Percentiles rank a stretch among this genome's conserved stretches.
These are phyloP conservation scores for Eimeria tenella DNA, from an alignment of 169 alveolate species.

Conservation along the genomic window DNA sequence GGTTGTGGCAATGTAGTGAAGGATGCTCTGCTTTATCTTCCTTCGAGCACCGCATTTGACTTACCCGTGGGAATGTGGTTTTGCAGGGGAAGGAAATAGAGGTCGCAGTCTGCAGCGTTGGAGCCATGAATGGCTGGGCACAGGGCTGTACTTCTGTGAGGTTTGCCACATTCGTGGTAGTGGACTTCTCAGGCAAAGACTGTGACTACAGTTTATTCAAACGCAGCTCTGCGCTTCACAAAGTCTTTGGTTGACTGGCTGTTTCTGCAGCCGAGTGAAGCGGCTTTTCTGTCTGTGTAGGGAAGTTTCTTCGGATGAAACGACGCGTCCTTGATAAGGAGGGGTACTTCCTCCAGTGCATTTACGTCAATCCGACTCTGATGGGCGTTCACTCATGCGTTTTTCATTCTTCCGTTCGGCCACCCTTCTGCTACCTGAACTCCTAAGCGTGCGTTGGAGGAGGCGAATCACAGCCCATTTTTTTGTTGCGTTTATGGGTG, in stretches of 20 bases:
- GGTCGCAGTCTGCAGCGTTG: conserved; percentile 36
- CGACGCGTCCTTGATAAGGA: background rate
- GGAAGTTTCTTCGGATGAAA: conserved; percentile 3
- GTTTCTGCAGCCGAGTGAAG: no score
- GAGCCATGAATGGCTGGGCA: no score
- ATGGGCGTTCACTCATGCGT: background rate
- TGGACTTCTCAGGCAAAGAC: no score
- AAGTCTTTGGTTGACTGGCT: no score
- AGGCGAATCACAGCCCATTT: no score
- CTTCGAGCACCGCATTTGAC: conserved; percentile 72
- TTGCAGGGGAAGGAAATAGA: conserved; percentile 51
- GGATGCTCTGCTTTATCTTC: background rate
- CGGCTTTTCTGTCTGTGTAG: conserved; percentile 35
- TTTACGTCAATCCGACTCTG: conserved; percentile 33
- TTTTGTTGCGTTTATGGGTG: no score
- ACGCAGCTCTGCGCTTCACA: no score
- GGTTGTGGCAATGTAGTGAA: background rate
- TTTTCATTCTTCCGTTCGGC: background rate
- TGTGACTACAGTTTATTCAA: no score
- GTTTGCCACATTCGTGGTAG: no score
- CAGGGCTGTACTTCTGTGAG: no score
- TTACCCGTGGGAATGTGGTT: conserved; percentile 45
- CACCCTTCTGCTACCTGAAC: no score
- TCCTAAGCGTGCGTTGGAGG: no score
- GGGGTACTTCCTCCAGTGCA: background rate